These are phyloP conservation scores for Plasmodium cynomolgi DNA, from an alignment of 169 alveolate genomes.

Conservation along the genomic window DNA sequence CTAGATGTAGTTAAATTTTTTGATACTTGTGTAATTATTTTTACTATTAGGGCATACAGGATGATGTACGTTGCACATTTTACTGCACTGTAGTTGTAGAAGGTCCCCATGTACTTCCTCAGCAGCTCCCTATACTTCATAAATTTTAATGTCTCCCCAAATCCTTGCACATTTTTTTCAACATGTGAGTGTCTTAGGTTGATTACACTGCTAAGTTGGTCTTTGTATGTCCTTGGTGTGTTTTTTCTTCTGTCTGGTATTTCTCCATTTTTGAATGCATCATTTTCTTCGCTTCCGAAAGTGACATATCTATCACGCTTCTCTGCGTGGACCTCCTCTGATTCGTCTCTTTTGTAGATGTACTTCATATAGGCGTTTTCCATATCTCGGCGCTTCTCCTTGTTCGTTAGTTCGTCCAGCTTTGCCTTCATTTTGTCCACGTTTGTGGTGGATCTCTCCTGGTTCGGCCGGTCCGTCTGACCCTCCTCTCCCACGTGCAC, in stretches of 20 bases:
- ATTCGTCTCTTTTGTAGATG: not conserved
- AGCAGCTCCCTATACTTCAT: conserved; percentile 84
- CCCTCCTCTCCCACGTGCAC: not conserved
- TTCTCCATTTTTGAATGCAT: not conserved
- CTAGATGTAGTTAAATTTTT: conserved; percentile 63
- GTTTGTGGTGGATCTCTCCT: not conserved
- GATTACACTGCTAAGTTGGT: not conserved
- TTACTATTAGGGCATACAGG: conserved; percentile 65
- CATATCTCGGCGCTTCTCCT: not conserved
- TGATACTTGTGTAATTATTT: conserved; percentile 75
- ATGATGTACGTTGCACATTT: conserved; percentile 67
- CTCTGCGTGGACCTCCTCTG: not conserved
- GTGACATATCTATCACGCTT: not conserved
- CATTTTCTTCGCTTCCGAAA: not conserved
- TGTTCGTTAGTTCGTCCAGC: not conserved
- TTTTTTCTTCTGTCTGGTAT: not conserved
- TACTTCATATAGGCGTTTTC: not conserved
- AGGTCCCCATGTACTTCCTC: conserved; percentile 78
- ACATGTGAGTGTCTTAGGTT: not conserved
- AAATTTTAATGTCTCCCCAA: conserved; percentile 78
- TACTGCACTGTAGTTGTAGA: conserved; percentile 63
- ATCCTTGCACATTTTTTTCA: conserved; percentile 58
- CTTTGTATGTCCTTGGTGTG: not conserved
- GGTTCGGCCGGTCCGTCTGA: not conserved
- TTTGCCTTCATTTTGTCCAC: not conserved